These are phyloP conservation scores for Periglandula ipomoeae DNA, from an alignment of 2,329 filamentous ascomycete species.

Conservation along the genomic window DNA sequence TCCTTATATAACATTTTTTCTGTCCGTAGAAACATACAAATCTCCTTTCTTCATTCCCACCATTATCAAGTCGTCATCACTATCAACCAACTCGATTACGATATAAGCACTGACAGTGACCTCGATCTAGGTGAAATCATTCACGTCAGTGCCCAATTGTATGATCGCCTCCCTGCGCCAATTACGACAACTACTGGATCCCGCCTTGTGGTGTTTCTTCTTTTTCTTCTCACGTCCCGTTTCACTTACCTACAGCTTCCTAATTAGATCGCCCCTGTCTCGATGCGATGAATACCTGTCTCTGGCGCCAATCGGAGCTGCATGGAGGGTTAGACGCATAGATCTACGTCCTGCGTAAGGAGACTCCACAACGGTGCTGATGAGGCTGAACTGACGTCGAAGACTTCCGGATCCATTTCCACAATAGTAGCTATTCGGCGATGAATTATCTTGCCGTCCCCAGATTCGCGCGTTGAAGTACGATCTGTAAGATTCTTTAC, in stretches of 20 bases:
- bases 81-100: background rate
- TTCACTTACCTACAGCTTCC: too few species aligned
- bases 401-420: background rate
- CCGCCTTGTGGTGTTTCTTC: background rate
- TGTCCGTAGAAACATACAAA: background rate
- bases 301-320: conserved; percentile 3
- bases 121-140: background rate
- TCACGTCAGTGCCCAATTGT: background rate
- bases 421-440: background rate
- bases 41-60: too few species aligned
- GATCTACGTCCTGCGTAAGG: background rate
- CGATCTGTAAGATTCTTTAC: background rate
- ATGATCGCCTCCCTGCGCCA: background rate
- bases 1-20: background rate
- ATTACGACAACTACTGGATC: background rate
- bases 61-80: background rate
- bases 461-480: background rate
- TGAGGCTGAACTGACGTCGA: conserved; percentile 6
- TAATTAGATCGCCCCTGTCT: background rate
- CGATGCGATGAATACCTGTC: background rate
- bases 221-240: background rate
- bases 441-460: background rate
- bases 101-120: background rate
- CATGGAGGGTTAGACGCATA: background rate
- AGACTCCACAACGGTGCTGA: background rate